Base-by-base conservation (phyloP, 1,139 yeast genomes). In the Yamadazyma mexicana region DNA sequence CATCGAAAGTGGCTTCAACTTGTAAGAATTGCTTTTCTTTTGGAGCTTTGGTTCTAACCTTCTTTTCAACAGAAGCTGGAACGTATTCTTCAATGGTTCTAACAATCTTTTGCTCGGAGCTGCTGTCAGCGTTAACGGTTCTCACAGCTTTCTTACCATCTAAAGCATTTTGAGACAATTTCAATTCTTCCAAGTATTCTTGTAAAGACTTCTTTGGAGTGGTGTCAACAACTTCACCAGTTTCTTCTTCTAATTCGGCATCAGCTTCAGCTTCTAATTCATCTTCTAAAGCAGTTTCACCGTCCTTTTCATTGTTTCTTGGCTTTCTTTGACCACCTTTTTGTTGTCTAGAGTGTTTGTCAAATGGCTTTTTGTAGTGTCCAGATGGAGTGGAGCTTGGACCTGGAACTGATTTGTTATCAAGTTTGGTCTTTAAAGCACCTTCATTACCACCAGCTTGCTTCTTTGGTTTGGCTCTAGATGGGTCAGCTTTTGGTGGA, bases 371-470 rank as follows among this genome's bases (percentile, higher is more conserved):
- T 73, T 80, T 82, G 62, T 74, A 67, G 73, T 78, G 85, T 56
- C 76, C 74, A 48, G 76, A 53, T 35, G 74, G 66, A 44, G 77
- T 71, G 34, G 73, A 47, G 35, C 77, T 68, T 62, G 87, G 82
- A 46, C 75, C 83, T 49, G 80, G 73, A 52, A 77, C 78, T 44
- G 76, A 65, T 63, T 69, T 81, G 91, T 91, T 91, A 75, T 82
- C 80, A 61, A 67, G 59, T 75, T 80, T 83, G 79, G 75, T 81
- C 71, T 78, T 85, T 67, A 83, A 71, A 50, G 95, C 96, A 58
- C 88, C 96, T 62, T 89, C 96, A 75, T 88, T 91, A 66, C 95
- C 96, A 54, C 83, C 68, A 44, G 81, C 70, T 65, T 77, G 77
- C 61, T 83, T 73, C 68, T 75, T 76, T 70, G 87, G 84, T 73